Evolutionary conservation across 2,329 filamentous ascomycete genomes (phyloP).

Genomic region (Venturia nashicola): DNA sequence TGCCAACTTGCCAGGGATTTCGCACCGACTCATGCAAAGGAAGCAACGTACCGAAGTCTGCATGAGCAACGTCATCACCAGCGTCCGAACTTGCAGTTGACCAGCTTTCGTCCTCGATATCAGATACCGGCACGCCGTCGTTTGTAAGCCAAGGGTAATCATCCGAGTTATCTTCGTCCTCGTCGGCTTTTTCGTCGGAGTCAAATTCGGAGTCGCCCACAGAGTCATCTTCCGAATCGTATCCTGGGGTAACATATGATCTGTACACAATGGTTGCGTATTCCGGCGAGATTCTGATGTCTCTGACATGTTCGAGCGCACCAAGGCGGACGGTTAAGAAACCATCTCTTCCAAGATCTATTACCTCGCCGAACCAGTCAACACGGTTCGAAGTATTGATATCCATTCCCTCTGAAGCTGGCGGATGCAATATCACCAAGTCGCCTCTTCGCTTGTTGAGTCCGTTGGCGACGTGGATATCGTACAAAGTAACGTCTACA

Average conservation of each 20-base stretch:
- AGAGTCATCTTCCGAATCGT: background rate
- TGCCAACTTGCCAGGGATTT: background rate
- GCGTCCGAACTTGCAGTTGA: background rate
- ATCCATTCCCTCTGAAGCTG: slow-evolving; percentile 10
- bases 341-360: slow-evolving; percentile 42
- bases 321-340: slow-evolving; percentile 41
- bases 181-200: background rate
- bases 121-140: slow-evolving; percentile 3
- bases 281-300: slow-evolving; percentile 38
- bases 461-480: slow-evolving; percentile 37
- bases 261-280: slow-evolving; percentile 31
- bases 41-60: background rate
- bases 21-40: background rate
- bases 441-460: slow-evolving; percentile 35
- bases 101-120: slow-evolving; percentile 1
- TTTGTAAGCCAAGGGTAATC: slow-evolving; percentile 1
- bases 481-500: slow-evolving; percentile 46
- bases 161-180: background rate
- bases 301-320: slow-evolving; percentile 33
- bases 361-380: slow-evolving; percentile 46
- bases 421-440: slow-evolving; percentile 36
- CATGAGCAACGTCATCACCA: background rate
- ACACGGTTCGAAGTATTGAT: slow-evolving; percentile 13
- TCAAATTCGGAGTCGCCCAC: background rate
- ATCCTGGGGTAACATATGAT: background rate